phyloP scores from a whole-genome alignment of 140 eudicot species.

The Bidens hawaiensis region DNA sequence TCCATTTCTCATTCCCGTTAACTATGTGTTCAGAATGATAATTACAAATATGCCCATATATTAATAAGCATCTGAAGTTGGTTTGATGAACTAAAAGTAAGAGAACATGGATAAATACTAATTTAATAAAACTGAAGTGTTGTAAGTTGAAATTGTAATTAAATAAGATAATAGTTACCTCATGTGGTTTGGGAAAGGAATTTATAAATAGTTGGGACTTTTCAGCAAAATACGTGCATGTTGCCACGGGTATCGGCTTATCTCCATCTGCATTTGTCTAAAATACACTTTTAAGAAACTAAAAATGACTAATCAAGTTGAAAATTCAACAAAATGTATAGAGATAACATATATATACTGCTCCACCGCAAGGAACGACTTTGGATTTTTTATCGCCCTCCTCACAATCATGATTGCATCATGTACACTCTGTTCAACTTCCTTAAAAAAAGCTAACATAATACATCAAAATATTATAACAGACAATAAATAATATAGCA shows the following conservation, averaged over 20 bases:
- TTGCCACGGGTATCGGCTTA: slow-evolving; percentile 88
- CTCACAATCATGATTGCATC: no score
- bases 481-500: no score
- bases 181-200: slow-evolving; percentile 94
- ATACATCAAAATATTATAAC: no score
- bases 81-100: neutral
- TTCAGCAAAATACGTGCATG: slow-evolving; percentile 97
- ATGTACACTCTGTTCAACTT: no score
- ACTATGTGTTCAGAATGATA: no score
- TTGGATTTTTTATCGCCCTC: no score
- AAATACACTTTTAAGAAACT: slow-evolving; percentile 1
- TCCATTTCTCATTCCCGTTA: neutral
- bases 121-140: neutral
- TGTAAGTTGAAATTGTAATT: neutral
- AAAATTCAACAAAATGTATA: no score
- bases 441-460: no score
- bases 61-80: neutral
- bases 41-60: no score
- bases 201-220: slow-evolving; percentile 95
- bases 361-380: no score
- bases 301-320: neutral
- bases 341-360: no score
- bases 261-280: slow-evolving; percentile 69
- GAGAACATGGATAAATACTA: neutral
- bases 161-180: slow-evolving; percentile 48